Evolutionary conservation across 305 asterid genomes (phyloP).

Genomic region (Andrographis paniculata): DNA sequence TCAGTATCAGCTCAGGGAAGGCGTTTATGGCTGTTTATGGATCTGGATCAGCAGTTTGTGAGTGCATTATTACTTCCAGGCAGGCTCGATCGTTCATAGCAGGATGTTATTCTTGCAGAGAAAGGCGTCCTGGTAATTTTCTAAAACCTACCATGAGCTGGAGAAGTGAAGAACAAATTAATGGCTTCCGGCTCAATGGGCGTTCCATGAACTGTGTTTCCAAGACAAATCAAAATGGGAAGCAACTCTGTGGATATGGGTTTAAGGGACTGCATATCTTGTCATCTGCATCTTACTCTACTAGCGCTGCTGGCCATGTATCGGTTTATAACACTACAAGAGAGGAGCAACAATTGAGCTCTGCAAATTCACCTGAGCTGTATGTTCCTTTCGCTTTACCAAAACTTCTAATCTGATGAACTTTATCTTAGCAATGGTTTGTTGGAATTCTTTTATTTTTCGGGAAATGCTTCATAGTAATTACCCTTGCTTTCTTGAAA

Average conservation of each 20-base stretch:
- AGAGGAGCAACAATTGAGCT: constrained; percentile 39
- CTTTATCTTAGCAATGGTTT: too few species aligned
- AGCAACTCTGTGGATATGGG: constrained; percentile 42
- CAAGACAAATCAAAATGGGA: constrained; percentile 40
- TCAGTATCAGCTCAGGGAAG: constrained; percentile 23
- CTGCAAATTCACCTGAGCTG: constrained; percentile 61
- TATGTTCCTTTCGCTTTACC: constrained; percentile 38
- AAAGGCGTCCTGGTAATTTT: constrained; percentile 34
- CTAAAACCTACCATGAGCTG: constrained; percentile 57
- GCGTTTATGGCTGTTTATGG: constrained; percentile 51
- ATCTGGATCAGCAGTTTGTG: constrained; percentile 29
- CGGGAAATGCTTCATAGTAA: too few species aligned
- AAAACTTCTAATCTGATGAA: too few species aligned
- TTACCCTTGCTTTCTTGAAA: too few species aligned
- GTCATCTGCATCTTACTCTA: constrained; percentile 47
- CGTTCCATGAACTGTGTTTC: constrained; percentile 58
- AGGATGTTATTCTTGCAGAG: constrained; percentile 30
- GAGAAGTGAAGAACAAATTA: constrained; percentile 54
- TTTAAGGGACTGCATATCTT: constrained; percentile 38
- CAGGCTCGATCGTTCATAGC: constrained; percentile 32
- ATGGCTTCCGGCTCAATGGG: constrained; percentile 51
- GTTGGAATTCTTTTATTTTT: constrained; percentile 3
- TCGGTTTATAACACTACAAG: constrained; percentile 40
- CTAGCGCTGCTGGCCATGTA: constrained; percentile 56
- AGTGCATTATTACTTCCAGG: constrained; percentile 24